These are phyloP conservation scores for Trichophyton simii DNA, from an alignment of 2,329 filamentous ascomycete species.

Conservation along the genomic window DNA sequence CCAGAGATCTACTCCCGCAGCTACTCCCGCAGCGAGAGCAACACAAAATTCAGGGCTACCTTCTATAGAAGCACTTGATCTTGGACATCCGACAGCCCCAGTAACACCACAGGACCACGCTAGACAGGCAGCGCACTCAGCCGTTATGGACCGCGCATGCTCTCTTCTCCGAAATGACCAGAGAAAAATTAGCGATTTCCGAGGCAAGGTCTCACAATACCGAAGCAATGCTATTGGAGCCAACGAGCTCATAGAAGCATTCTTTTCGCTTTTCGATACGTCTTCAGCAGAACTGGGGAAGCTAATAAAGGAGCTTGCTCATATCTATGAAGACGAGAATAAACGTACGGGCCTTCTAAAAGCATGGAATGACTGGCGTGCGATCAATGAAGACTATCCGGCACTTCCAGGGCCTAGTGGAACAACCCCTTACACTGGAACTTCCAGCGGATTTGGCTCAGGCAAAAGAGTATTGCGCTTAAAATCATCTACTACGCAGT, in stretches of 20 bases:
- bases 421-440: conserved; percentile 45
- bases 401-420: conserved; percentile 65
- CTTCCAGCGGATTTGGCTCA: conserved; percentile 46
- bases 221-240: conserved; percentile 57
- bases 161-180: conserved; percentile 68
- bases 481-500: conserved; percentile 58
- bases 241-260: conserved; percentile 66
- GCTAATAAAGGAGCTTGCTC: conserved; percentile 78
- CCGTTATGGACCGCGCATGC: conserved; percentile 73
- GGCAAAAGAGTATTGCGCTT: conserved; percentile 51
- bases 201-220: conserved; percentile 65
- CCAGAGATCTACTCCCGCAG: conserved; percentile 18
- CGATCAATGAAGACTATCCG: conserved; percentile 91
- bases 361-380: conserved; percentile 90
- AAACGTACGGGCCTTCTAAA: conserved; percentile 64
- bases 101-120: conserved; percentile 64
- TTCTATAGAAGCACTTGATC: conserved; percentile 41
- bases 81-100: conserved; percentile 35
- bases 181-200: conserved; percentile 64
- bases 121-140: conserved; percentile 63
- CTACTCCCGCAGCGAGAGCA: conserved; percentile 18
- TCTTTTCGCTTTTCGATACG: conserved; percentile 78
- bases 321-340: conserved; percentile 71
- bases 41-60: conserved; percentile 15
- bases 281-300: conserved; percentile 72